Evolutionary conservation across 306 rosid species (phyloP).

Genomic region (Adenanthera pavonina): DNA sequence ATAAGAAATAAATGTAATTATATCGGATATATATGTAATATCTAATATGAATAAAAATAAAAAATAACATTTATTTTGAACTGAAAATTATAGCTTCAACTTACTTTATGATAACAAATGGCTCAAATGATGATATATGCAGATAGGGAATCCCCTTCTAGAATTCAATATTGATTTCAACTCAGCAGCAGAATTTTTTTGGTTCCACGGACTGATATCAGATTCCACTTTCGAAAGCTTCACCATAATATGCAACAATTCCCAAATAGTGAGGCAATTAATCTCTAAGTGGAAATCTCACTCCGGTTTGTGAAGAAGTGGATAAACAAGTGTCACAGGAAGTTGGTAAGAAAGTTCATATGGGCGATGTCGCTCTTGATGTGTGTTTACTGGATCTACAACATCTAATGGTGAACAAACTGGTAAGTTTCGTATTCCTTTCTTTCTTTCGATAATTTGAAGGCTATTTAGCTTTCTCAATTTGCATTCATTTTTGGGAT

Average conservation of each 20-base stretch:
- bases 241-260: constrained; percentile 56
- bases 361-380: constrained; percentile 57
- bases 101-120: no score
- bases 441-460: background rate
- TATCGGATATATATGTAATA: no score
- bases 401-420: constrained; percentile 41
- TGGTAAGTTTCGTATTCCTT: constrained; percentile 40
- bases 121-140: constrained; percentile 13
- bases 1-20: background rate
- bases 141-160: constrained; percentile 79
- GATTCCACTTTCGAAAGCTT: constrained; percentile 52
- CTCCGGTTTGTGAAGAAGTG: constrained; percentile 43
- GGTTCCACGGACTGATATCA: constrained; percentile 76
- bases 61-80: no score
- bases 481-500: background rate
- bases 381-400: constrained; percentile 54
- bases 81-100: no score
- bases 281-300: background rate
- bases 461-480: background rate
- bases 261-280: constrained; percentile 59
- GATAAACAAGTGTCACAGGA: constrained; percentile 34
- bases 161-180: constrained; percentile 70
- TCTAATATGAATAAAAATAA: no score
- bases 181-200: constrained; percentile 55
- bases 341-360: constrained; percentile 39